A percentile compares a stretch with the other conserved stretches of the same genome.
Evolutionary conservation across 345 rosid species (phyloP).

Genomic region (Hirschfeldia incana): DNA sequence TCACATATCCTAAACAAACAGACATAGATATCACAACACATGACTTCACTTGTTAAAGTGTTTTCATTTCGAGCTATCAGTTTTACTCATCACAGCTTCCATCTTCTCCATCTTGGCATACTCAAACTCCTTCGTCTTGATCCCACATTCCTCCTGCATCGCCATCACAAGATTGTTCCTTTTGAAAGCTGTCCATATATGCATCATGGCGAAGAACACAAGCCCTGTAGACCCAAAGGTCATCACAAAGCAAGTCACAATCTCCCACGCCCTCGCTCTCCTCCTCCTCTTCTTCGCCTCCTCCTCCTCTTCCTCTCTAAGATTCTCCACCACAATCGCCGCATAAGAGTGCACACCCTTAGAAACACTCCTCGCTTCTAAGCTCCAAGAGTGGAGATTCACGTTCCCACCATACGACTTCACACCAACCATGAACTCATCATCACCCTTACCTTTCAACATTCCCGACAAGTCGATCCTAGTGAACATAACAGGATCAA

Average conservation of each 20-base stretch:
- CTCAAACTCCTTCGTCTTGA: slow-evolving; percentile 54
- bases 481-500: slow-evolving; percentile 45
- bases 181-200: slow-evolving; percentile 67
- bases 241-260: slow-evolving; percentile 57
- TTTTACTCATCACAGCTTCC: slow-evolving; percentile 53
- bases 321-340: slow-evolving; percentile 32
- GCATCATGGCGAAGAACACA: slow-evolving; percentile 59
- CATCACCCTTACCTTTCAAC: slow-evolving; percentile 48
- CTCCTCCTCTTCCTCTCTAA: slow-evolving; percentile 34
- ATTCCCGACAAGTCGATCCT: slow-evolving; percentile 51
- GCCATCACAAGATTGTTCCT: slow-evolving; percentile 51
- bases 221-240: slow-evolving; percentile 70
- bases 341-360: slow-evolving; percentile 61
- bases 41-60: slow-evolving; percentile 37
- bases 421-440: slow-evolving; percentile 58
- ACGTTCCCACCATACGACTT: slow-evolving; percentile 60
- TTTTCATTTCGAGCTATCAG: slow-evolving; percentile 44
- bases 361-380: slow-evolving; percentile 46
- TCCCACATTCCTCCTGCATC: slow-evolving; percentile 60
- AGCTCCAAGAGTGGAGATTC: slow-evolving; percentile 66
- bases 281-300: slow-evolving; percentile 38
- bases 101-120: slow-evolving; percentile 70
- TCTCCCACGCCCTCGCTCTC: slow-evolving; percentile 49
- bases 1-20: slow-evolving; percentile 47
- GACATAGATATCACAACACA: slow-evolving; percentile 28